These are phyloP conservation scores for Paramecium tetraurelia DNA, from an alignment of 73 alveolate genomes.

Conservation along the genomic window DNA sequence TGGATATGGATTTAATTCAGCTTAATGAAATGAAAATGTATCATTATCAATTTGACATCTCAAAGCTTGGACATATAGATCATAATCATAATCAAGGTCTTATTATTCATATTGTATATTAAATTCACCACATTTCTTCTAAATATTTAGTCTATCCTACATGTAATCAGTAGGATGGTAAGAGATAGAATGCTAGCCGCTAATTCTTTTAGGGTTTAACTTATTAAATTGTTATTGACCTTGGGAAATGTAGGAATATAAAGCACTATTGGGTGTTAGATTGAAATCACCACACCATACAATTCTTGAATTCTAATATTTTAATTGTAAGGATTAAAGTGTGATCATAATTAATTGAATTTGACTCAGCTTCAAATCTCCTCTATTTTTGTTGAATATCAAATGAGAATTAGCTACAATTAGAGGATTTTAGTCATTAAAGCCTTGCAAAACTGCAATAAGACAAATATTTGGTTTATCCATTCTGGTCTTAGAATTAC, in stretches of 20 bases:
- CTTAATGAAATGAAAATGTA: background rate
- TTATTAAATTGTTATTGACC: background rate
- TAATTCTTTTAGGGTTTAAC: background rate
- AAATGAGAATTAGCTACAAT: slow-evolving; percentile 19
- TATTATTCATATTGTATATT: background rate
- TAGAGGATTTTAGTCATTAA: background rate
- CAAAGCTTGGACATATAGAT: background rate
- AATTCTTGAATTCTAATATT: background rate
- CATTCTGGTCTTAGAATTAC: background rate
- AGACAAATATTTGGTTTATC: slow-evolving; percentile 36
- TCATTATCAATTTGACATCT: background rate
- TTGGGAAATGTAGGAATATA: slow-evolving; percentile 2
- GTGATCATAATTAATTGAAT: background rate
- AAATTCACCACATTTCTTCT: background rate
- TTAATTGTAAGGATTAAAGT: background rate
- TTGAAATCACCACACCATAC: slow-evolving; percentile 62
- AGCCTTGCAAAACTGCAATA: background rate
- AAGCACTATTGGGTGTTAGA: slow-evolving; percentile 51
- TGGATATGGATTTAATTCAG: background rate
- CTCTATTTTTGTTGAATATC: slow-evolving; percentile 4
- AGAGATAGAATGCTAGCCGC: background rate
- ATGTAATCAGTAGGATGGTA: slow-evolving; percentile 6
- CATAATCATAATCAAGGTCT: background rate
- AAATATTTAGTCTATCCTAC: background rate
- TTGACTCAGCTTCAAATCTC: background rate